Conservation (phyloP, 2,329 filamentous ascomycete genomes). For the Eutypa lata region DNA sequence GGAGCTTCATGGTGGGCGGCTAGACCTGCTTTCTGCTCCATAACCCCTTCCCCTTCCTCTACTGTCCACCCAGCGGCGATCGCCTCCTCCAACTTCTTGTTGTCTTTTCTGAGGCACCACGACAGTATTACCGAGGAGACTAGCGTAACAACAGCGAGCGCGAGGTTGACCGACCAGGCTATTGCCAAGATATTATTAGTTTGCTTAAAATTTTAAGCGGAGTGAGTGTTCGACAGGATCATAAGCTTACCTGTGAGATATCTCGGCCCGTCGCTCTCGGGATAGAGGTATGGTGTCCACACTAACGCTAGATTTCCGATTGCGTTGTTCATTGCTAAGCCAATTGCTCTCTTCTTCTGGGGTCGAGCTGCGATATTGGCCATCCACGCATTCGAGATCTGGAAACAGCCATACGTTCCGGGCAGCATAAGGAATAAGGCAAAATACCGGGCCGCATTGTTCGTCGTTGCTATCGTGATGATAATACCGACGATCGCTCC, state of each 20-base stretch:
- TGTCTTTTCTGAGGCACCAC: constrained; percentile 8
- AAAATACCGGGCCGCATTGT: constrained; percentile 19
- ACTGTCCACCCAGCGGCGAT: constrained; percentile 1
- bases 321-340: constrained; percentile 23
- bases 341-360: constrained; percentile 22
- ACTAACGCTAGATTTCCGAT: constrained; percentile 23
- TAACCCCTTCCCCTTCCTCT: constrained; percentile 5
- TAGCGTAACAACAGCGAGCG: constrained; percentile 40
- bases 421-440: constrained; percentile 19
- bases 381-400: constrained; percentile 25
- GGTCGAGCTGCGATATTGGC: constrained; percentile 24
- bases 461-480: constrained; percentile 20
- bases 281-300: constrained; percentile 24
- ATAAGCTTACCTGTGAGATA: constrained; percentile 19
- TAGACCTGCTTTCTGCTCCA: constrained; percentile 13
- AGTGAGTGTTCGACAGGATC: not conserved
- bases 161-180: constrained; percentile 16
- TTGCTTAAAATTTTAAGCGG: constrained; percentile 2
- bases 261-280: constrained; percentile 15
- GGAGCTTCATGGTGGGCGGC: constrained; percentile 24
- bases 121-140: constrained; percentile 4
- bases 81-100: constrained; percentile 9
- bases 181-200: constrained; percentile 24
- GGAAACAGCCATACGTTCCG: constrained; percentile 20
- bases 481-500: constrained; percentile 18